Evolutionary conservation across 129 eudicot species (phyloP).

Genomic region (Flaveria trinervia): DNA sequence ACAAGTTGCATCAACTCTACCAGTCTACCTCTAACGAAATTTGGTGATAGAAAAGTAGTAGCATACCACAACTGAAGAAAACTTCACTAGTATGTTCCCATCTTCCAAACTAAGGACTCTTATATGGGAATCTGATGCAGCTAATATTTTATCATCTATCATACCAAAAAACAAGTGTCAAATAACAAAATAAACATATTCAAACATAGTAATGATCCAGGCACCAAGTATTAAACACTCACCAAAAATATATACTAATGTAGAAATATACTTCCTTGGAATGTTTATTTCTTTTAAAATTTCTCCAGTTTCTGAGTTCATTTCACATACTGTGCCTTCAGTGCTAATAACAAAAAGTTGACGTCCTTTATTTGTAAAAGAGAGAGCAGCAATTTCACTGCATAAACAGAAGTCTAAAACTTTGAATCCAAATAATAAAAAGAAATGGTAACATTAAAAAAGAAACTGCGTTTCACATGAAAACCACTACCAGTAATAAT

Average conservation of each 20-base stretch:
- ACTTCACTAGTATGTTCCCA: conserved; percentile 47
- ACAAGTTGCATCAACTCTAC: not conserved
- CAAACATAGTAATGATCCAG: not conserved
- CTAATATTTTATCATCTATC: conserved; percentile 51
- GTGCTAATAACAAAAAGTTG: conserved; percentile 38
- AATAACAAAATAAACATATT: not conserved
- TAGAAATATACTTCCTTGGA: conserved; percentile 45
- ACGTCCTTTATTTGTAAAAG: conserved; percentile 48
- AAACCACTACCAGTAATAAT: not conserved
- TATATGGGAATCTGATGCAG: conserved; percentile 41
- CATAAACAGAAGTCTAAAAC: conserved; percentile 12
- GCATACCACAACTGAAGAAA: conserved; percentile 43
- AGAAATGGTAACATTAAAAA: not conserved
- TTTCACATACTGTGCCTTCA: conserved; percentile 45
- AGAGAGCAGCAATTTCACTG: conserved; percentile 53
- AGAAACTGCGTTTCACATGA: conserved; percentile 16
- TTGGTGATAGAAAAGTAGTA: not conserved
- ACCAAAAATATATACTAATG: conserved; percentile 38
- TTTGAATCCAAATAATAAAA: not conserved
- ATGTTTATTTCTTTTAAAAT: conserved; percentile 39
- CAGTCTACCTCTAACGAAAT: not conserved
- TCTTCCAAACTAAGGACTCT: conserved; percentile 42
- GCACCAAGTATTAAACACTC: conserved; percentile 24
- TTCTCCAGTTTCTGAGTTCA: conserved; percentile 58
- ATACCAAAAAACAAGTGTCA: conserved; percentile 25